Base-by-base conservation (phyloP, 768 basidiomycete genomes). In the Suillus plorans region DNA sequence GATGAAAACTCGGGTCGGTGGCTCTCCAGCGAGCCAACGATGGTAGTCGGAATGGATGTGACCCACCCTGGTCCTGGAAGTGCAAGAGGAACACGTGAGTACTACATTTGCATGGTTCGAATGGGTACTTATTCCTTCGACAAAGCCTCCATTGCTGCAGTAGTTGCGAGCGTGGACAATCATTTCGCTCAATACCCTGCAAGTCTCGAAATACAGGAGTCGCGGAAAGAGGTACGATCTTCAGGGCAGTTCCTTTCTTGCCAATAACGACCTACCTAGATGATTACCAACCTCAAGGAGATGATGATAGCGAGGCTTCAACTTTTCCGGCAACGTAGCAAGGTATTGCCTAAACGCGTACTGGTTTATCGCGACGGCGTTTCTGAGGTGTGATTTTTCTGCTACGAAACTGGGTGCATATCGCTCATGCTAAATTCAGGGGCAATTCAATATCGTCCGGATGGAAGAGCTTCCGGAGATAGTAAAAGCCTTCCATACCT, bases 21-120 rank as follows among this genome's bases (percentile, higher is more conserved):
- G 81, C 71, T 86, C 36, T 71, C 68, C 45, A 62, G 69, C 25
- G 70, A 73, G 53, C 76, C 81, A 44, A 86, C 85, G 20, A 85
- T 86, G 83, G 64, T 86, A 49, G 82, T 86, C 5, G 85, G 85
- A 20, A 84, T 84, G 79, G 85, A 85, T 59, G 90, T 91, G 28
- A 93, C 90, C 2, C 92, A 94, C 75, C 91, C 92, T 25, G 89
- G 92, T 22, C 87, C 86, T 5, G 88, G 89, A 2, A 91, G 89
- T 64, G 81, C 86, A 67, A 70, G 72, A 36, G 83, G 85, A 16
- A 85, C 85, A 20, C 81, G 75, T 76, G 63, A 64, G 76, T 45
- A 49, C 34, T 18, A 63, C 6, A 0, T 9, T 45, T 20, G 49
- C 49, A 45, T 37, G 4, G 36, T 41, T 37, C 22, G 34, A 3